Evolutionary conservation across 2,329 filamentous ascomycete species (phyloP), one percentile per base, ranked within the genome.

Genomic region (Fusarium duplospermum): DNA sequence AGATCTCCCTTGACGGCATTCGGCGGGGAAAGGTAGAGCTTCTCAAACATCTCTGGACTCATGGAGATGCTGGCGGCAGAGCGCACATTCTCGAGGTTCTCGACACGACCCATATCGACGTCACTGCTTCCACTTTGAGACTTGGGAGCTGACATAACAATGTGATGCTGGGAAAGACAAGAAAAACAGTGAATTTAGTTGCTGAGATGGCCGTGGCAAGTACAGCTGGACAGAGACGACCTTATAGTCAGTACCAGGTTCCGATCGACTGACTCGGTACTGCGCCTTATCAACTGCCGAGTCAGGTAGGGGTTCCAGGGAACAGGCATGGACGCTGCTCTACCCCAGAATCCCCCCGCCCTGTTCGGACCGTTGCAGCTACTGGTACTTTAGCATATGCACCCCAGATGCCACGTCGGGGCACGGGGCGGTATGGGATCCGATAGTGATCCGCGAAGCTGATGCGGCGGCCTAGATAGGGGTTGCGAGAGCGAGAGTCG

Each of bases 11-110:
- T 86, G 33, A 88, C 86, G 0, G 80, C 78, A 67, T 85, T 87
- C 68, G 86, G 84, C 2, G 88, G 89, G 1, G 84, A 86, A 6
- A 91, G 82, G 76, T 90, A 91, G 10, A 91, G 82, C 82, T 91
- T 91, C 82, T 91, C 89, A 64, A 91, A 91, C 0, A 89, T 81
- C 77, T 90, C 89, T 1, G 88, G 86, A 0, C 87, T 87, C 73
- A 91, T 89, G 22, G 64, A 83, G 80, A 66, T 73, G 83, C 85
- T 79, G n/a, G 66, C 60, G 14, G 78, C 78, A 16, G 79, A 76
- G 36, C 78, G 72, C 22, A 80, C 36, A 13, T 35, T 42, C 47
- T 66, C 20, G 3, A 66, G 42, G 16, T 35, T 45, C 18, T 66
- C 64, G 8, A 54, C 42, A 4, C 36, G 64, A 1, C 64, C 64